Evolutionary conservation across 768 basidiomycete genomes (phyloP).

Genomic region (Leucocoprinus leucothites): DNA sequence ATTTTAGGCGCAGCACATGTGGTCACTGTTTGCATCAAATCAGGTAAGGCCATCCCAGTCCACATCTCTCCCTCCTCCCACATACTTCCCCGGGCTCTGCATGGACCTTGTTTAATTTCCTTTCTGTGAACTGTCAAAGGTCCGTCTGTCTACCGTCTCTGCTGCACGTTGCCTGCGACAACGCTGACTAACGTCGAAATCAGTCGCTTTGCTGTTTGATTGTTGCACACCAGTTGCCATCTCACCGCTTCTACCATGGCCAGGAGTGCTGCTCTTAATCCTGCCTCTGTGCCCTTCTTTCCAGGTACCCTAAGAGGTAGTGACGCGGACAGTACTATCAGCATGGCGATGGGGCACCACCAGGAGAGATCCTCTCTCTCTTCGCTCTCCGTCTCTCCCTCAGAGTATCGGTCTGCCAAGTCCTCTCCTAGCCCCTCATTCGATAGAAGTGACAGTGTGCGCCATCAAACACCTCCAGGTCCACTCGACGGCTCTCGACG

Average conservation of each 20-base stretch:
- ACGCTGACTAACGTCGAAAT: constrained; percentile 14
- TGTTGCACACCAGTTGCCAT: constrained; percentile 34
- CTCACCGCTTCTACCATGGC: constrained; percentile 50
- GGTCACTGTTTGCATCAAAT: constrained; percentile 10
- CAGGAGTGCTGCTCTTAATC: constrained; percentile 74
- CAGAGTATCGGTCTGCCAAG: constrained; percentile 63
- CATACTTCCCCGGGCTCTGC: constrained; percentile 23
- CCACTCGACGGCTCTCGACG: constrained; percentile 35
- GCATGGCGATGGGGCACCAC: constrained; percentile 43
- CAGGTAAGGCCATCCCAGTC: constrained; percentile 1
- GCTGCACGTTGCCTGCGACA: constrained; percentile 4
- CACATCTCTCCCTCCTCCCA: constrained; percentile 9
- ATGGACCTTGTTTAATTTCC: constrained; percentile 41
- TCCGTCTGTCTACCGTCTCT: background rate
- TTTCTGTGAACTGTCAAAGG: constrained; percentile 4
- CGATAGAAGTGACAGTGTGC: constrained; percentile 30
- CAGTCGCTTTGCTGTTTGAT: constrained; percentile 33
- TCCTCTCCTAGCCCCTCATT: constrained; percentile 68
- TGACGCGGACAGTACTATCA: constrained; percentile 51
- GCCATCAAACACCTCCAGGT: constrained; percentile 33
- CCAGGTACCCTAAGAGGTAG: constrained; percentile 60
- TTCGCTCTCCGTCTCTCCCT: constrained; percentile 48
- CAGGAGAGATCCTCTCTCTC: constrained; percentile 52
- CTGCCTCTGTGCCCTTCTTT: constrained; percentile 82
- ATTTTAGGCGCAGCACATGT: constrained; percentile 12